Evolutionary conservation across 768 basidiomycete species (phyloP).

Genomic region (Fibroporia radiculosa): DNA sequence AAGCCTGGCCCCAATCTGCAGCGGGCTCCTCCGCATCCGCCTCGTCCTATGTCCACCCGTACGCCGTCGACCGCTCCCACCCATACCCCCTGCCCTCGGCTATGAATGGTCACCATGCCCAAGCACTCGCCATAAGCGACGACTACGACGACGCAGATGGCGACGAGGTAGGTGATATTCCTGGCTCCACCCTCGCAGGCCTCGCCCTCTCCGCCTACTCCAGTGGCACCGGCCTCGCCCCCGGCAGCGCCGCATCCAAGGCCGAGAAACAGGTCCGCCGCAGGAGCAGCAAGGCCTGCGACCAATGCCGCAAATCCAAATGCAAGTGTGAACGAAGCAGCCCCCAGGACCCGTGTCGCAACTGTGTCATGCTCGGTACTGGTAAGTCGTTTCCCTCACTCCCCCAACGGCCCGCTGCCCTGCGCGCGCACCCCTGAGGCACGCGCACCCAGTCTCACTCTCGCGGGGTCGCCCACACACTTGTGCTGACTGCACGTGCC

Average conservation of each 20-base stretch:
- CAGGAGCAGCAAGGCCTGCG: constrained; percentile 82
- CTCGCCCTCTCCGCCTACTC: constrained; percentile 13
- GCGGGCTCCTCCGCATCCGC: constrained; percentile 10
- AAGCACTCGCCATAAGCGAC: constrained; percentile 15
- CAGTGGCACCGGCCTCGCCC: constrained; percentile 10
- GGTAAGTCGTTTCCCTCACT: constrained; percentile 34
- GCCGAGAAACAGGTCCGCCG: constrained; percentile 53
- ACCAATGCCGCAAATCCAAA: constrained; percentile 72
- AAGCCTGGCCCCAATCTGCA: constrained; percentile 13
- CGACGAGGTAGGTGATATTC: constrained; percentile 48
- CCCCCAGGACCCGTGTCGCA: constrained; percentile 62
- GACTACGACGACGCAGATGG: constrained; percentile 51
- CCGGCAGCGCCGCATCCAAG: constrained; percentile 10
- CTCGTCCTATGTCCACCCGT: constrained; percentile 11
- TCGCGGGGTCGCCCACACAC: background rate
- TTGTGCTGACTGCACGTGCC: constrained; percentile 1
- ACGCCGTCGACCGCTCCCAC: constrained; percentile 13
- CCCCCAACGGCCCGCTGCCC: constrained; percentile 3
- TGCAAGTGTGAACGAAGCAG: constrained; percentile 73
- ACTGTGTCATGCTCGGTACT: constrained; percentile 65
- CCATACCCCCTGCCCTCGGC: constrained; percentile 10
- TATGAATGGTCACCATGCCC: constrained; percentile 10
- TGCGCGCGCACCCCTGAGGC: no score
- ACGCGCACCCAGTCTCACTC: background rate
- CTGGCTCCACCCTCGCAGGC: constrained; percentile 20